Percentiles rank a stretch among this genome's conserved stretches.
Conservation (phyloP, 306 rosid species). For the Vicia sativa region DNA sequence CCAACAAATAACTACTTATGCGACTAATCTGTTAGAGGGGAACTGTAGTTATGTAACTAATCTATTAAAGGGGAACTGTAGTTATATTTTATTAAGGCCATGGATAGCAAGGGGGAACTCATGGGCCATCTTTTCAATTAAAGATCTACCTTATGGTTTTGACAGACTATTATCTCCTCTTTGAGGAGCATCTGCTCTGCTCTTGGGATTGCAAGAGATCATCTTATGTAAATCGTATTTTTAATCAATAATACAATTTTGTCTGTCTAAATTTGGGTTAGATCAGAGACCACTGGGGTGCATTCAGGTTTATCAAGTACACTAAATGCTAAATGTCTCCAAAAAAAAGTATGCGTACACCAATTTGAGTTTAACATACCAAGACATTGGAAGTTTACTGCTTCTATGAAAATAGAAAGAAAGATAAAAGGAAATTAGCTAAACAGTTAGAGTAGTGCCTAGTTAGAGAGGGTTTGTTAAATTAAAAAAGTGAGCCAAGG, state of each 20-base stretch:
- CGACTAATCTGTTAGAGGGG: neutral
- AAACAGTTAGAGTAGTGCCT: neutral
- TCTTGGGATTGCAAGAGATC: neutral
- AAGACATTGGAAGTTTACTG: neutral
- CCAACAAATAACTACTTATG: neutral
- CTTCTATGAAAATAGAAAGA: neutral
- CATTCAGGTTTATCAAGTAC: neutral
- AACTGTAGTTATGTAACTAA: neutral
- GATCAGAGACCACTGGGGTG: constrained; percentile 5
- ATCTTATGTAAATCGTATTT: neutral
- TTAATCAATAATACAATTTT: neutral
- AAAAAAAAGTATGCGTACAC: neutral
- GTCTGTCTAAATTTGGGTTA: neutral
- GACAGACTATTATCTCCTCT: neutral
- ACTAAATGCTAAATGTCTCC: constrained; percentile 3
- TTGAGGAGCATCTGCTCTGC: neutral
- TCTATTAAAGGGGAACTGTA: neutral
- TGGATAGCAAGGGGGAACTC: neutral
- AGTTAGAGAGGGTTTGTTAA: neutral
- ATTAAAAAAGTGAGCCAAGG: neutral
- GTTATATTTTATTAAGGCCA: neutral
- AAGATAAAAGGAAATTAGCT: neutral
- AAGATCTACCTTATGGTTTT: neutral
- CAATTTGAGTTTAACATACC: constrained; percentile 22
- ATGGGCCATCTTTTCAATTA: neutral